Conservation (phyloP, 2,329 filamentous ascomycete genomes). For the Nemania sp. region DNA sequence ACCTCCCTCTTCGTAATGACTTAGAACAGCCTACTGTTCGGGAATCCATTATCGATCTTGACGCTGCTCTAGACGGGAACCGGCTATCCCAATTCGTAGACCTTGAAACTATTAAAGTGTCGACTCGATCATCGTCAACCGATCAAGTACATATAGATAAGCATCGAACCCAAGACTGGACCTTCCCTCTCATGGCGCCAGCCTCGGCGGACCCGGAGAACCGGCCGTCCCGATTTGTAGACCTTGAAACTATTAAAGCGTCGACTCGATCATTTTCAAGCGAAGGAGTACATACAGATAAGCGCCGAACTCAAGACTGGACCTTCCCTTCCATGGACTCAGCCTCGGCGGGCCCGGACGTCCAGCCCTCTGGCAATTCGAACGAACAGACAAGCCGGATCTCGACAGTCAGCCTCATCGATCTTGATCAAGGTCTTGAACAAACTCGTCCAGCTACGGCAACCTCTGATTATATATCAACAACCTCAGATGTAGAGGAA, state of each 20-base stretch:
- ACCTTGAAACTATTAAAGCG: conserved; percentile 4
- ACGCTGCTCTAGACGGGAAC: conserved; percentile 4
- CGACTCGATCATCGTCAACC: background rate
- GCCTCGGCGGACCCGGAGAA: background rate
- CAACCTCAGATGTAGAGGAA: conserved; percentile 3
- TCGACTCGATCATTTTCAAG: background rate
- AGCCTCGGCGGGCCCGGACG: background rate
- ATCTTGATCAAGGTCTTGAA: conserved; percentile 11
- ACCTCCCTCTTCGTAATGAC: conserved; percentile 2
- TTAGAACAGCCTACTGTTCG: background rate
- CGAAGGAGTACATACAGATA: too few species aligned
- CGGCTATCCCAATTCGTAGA: conserved; percentile 7
- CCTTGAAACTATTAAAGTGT: background rate
- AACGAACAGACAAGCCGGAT: conserved; percentile 13
- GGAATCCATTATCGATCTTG: conserved; percentile 14
- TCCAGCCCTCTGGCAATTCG: conserved; percentile 5
- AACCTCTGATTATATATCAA: conserved; percentile 9
- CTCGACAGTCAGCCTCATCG: conserved; percentile 14
- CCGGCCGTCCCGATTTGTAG: conserved; percentile 7
- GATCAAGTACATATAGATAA: too few species aligned
- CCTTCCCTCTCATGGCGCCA: background rate
- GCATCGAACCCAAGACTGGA: too few species aligned
- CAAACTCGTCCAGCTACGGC: conserved; percentile 2
- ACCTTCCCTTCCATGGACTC: background rate
- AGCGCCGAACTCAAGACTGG: too few species aligned